Percentiles rank a stretch among this genome's conserved stretches.
phyloP scores from a whole-genome alignment of 2,329 filamentous ascomycete genomes.

The Zopfia rhizophila region DNA sequence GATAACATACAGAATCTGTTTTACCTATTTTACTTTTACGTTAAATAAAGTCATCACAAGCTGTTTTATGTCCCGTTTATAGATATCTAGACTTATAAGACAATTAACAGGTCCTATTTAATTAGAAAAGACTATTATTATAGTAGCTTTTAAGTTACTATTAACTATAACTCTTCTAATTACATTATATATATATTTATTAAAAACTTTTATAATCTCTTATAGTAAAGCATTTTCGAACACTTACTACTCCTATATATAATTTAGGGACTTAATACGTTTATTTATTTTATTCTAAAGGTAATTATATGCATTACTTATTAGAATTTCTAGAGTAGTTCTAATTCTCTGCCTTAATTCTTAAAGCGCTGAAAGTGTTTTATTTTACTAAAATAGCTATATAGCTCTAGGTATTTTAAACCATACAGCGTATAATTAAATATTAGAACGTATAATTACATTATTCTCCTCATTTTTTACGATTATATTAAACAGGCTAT shows the following conservation, averaged over 20 bases:
- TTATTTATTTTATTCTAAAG: too few species aligned
- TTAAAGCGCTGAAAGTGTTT: too few species aligned
- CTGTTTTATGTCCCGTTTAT: not conserved
- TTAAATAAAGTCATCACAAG: constrained; percentile 1
- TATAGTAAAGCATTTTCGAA: constrained; percentile 3
- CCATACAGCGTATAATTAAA: too few species aligned
- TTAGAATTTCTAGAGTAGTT: too few species aligned
- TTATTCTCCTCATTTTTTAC: too few species aligned
- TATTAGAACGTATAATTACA: too few species aligned
- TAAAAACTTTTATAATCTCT: not conserved
- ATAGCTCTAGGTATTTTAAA: too few species aligned
- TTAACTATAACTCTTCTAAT: constrained; percentile 5
- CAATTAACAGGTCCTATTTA: constrained; percentile 1
- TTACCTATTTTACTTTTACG: constrained; percentile 2
- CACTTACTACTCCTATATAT: not conserved
- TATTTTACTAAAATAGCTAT: too few species aligned
- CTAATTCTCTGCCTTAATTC: too few species aligned
- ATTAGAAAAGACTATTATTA: constrained; percentile 2
- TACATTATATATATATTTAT: constrained; percentile 1
- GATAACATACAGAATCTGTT: constrained; percentile 2
- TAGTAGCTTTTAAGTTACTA: constrained; percentile 1
- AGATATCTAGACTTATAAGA: constrained; percentile 6
- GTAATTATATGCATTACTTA: too few species aligned
- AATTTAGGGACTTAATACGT: too few species aligned
- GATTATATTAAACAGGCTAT: too few species aligned